Evolutionary conservation across 139 green algal species (phyloP).

Genomic region (Closterium sp.): DNA sequence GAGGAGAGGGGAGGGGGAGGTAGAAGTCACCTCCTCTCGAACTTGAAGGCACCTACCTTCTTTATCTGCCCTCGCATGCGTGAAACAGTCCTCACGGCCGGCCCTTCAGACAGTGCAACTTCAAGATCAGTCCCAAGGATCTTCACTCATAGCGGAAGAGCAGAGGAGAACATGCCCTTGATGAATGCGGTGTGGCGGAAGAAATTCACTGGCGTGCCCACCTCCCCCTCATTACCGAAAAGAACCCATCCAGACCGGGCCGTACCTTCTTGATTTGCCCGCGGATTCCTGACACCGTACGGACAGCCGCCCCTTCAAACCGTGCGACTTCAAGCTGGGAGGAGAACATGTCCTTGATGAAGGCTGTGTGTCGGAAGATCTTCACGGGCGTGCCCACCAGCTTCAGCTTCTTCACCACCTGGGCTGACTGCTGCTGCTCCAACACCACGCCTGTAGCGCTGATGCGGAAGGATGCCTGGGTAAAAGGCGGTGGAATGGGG

Average conservation of each 20-base stretch:
- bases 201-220: conserved; percentile 79
- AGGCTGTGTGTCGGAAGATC: conserved; percentile 81
- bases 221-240: conserved; percentile 60
- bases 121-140: too few relatives aligned
- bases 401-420: conserved; percentile 96
- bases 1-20: neutral
- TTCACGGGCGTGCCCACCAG: conserved; percentile 86
- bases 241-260: neutral
- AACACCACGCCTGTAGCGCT: conserved; percentile 88
- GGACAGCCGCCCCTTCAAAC: conserved; percentile 86
- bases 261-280: conserved; percentile 95
- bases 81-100: conserved; percentile 81
- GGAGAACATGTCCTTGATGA: conserved; percentile 94
- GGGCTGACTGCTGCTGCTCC: conserved; percentile 76
- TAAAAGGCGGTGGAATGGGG: neutral
- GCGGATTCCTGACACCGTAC: conserved; percentile 88
- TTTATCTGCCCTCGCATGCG: conserved; percentile 96
- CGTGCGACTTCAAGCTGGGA: conserved; percentile 73
- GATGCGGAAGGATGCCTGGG: conserved; percentile 74
- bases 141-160: too few relatives aligned
- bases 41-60: conserved; percentile 66
- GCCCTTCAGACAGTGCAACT: conserved; percentile 84
- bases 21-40: neutral
- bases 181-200: conserved; percentile 90
- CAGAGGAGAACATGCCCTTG: conserved; percentile 88